Base-by-base conservation (phyloP, 169 alveolate species). In the Cytauxzoon felis region DNA sequence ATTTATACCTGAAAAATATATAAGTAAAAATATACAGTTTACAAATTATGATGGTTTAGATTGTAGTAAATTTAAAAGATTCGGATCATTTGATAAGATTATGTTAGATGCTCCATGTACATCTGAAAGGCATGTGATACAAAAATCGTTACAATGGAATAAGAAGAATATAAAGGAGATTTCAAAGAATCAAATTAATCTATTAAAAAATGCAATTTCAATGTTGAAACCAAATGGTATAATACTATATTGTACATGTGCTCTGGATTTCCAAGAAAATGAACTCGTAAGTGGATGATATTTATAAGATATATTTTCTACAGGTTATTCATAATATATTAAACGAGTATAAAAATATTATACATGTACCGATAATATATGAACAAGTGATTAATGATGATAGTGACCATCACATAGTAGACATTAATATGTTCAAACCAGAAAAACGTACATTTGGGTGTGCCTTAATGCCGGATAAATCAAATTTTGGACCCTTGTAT, bases 101-200 rank as follows among this genome's bases (percentile, higher is more conserved):
- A 53, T 88, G 38, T 69, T 87, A 33, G 92, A 87, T 38, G 92
- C 90, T 11, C 92, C 92, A n/a, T 88, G 87, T 45, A 81, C 88
- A 11, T 75, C 88, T 42, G 93, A 66, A 42, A 73, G 88, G 21
- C 88, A 73, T 29, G 57, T 73, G 56, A 45, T 85, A 16, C 41
- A 54, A 45, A 61, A 71, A 33, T 42, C 54, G 34, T 48, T 56
- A 6, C 41, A 42, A 23, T 84, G 91, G 93, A 72, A 89, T 27
- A 18, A 53, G 48, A 71, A 79, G n/a, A 32, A 27, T 19, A 79
- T 82, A 32, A 87, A 83, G 65, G 81, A 64, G 41, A 87, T 71
- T 64, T 62, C 91, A 5, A 54, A 64, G 41, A 63, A 76, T 33
- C 93, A 89, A 53, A 49, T 67, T 33, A 56, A 67, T 18, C 70